Evolutionary conservation across 2,329 filamentous ascomycete genomes (phyloP), one percentile per base, ranked within the genome.

Genomic region (Colletotrichum karsti): DNA sequence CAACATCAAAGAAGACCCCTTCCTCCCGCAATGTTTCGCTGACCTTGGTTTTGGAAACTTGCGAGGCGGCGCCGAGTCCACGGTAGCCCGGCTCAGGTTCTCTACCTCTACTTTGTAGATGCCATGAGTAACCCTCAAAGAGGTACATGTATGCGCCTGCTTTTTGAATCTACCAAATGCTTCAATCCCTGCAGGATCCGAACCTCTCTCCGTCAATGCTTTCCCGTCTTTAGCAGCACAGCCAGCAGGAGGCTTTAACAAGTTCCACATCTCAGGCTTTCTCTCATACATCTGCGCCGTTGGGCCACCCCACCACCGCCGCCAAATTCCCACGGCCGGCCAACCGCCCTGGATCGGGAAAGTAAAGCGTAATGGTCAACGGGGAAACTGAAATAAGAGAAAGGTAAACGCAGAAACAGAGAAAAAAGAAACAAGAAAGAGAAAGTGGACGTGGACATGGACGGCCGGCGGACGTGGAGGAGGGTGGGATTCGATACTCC

Each of bases 401-500:
- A n/a, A n/a, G n/a, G n/a, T n/a, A 41, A n/a, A 37, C 8, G 51
- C 20, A 48, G 53, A 39, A n/a, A 12, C 13, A 4, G 20, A 24
- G 18, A 10, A 15, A 20, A n/a, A 15, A 33, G 20, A n/a, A 62
- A 44, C 26, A 44, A 58, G 39, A 56, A 33, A 42, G 56, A 46
- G 33, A 35, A 55, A 30, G 35, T n/a, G 26, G n/a, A 20, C 8
- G n/a, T n/a, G n/a, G 15, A 35, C n/a, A 39, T 41, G 54, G 42
- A 22, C 28, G 18, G 37, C 18, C 22, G 42, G 41, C 22, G 50
- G 53, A 33, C 50, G 41, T 54, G 60, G 41, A 53, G 61, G 66
- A 67, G 58, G 69, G 69, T 67, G 65, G 70, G 57, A 69, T 69
- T 42, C 33, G 41, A 64, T 42, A 57, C 62, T 62, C 66, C 66